Conservation (phyloP, 2,329 filamentous ascomycete genomes). For the Aspergillus hortae region DNA sequence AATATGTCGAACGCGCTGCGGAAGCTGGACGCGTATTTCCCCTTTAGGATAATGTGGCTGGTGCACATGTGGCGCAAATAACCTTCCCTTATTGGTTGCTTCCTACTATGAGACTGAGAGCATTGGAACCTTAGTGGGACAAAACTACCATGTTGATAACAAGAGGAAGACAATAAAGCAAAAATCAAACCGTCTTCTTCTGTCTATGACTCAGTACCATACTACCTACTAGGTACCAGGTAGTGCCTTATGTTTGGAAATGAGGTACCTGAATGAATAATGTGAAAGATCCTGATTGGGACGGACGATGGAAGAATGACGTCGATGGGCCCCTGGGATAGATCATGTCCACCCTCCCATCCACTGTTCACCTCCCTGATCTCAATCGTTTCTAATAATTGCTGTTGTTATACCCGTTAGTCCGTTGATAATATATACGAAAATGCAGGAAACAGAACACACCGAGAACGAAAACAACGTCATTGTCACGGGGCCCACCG, state of each 20-base stretch:
- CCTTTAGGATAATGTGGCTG: background rate
- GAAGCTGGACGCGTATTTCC: background rate
- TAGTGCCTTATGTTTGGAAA: too few species aligned
- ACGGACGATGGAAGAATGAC: background rate
- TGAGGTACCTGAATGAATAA: background rate
- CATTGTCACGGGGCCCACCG: conserved; percentile 10
- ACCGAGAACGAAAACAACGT: conserved; percentile 5
- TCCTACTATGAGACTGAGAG: background rate
- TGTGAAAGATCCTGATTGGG: background rate
- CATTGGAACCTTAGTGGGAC: too few species aligned
- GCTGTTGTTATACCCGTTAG: too few species aligned
- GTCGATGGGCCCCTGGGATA: background rate
- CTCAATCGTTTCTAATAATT: too few species aligned
- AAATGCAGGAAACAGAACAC: too few species aligned
- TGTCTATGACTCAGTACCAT: too few species aligned
- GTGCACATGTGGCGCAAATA: background rate
- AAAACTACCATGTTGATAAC: too few species aligned
- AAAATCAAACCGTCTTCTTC: too few species aligned
- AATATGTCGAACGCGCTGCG: background rate
- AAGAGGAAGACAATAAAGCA: too few species aligned
- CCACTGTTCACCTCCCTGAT: background rate
- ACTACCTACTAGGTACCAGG: too few species aligned
- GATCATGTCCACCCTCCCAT: background rate
- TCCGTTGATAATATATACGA: too few species aligned
- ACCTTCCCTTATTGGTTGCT: background rate